Conservation (phyloP, 163 green algal species). For the Prototheca cutis region DNA sequence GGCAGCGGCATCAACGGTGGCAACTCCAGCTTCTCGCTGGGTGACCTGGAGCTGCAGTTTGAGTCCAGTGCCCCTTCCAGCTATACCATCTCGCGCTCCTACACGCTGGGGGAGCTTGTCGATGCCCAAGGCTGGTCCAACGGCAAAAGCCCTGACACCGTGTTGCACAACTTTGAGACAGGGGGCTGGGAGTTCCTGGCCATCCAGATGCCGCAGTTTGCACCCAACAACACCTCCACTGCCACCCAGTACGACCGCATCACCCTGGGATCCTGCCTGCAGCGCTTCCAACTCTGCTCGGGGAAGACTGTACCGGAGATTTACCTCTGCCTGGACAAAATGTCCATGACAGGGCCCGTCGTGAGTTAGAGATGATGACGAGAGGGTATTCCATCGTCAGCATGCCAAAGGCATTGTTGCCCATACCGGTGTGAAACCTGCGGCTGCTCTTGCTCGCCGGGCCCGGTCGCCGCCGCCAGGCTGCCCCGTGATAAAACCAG, state of each 20-base stretch:
- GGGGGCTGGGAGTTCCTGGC: not conserved
- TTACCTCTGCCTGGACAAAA: not conserved
- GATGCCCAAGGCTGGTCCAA: not conserved
- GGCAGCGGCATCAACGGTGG: not conserved
- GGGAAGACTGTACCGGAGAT: not conserved
- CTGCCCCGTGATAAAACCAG: too few relatives aligned
- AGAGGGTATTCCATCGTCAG: not conserved
- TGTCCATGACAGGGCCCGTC: too few relatives aligned
- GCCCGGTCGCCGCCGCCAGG: too few relatives aligned
- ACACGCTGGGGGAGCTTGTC: not conserved
- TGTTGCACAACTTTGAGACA: not conserved
- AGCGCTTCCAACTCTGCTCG: not conserved
- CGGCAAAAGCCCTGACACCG: not conserved
- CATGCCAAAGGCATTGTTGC: too few relatives aligned
- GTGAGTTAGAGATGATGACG: not conserved
- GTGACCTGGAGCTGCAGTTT: slow-evolving; percentile 8
- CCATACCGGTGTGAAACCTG: too few relatives aligned
- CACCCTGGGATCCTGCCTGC: slow-evolving; percentile 4
- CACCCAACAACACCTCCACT: not conserved
- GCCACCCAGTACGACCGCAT: slow-evolving; percentile 9
- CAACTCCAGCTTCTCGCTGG: not conserved
- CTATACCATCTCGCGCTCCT: slow-evolving; percentile 4
- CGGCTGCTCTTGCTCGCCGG: too few relatives aligned
- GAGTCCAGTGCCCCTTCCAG: not conserved
- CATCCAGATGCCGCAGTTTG: not conserved